phyloP scores from a whole-genome alignment of 2,329 filamentous ascomycete genomes.

The Colletotrichum graminicola region DNA sequence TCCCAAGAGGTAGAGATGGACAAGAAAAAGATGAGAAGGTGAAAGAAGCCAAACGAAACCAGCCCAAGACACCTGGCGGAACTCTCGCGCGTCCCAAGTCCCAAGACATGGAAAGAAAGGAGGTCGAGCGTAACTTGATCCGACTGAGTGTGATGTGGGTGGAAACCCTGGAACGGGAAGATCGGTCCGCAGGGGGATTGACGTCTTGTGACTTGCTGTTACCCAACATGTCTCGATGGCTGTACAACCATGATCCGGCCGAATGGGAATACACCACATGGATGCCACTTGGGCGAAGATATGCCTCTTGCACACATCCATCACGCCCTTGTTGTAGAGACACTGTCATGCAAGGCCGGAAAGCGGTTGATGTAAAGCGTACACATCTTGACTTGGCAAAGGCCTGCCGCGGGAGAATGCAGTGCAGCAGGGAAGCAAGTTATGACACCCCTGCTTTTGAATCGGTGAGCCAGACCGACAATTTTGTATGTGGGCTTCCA shows the following conservation, averaged over 20 bases:
- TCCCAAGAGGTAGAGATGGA: not conserved
- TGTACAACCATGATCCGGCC: constrained; percentile 31
- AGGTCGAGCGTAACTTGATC: constrained; percentile 18
- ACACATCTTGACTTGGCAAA: constrained; percentile 27
- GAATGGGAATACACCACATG: constrained; percentile 42
- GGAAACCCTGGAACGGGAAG: not conserved
- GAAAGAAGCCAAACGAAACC: not conserved
- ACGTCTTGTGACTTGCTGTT: constrained; percentile 24
- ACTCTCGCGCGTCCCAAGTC: not conserved
- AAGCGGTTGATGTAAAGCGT: constrained; percentile 10
- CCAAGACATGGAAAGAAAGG: not conserved
- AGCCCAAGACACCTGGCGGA: not conserved
- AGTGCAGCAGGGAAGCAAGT: constrained; percentile 20
- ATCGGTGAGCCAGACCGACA: constrained; percentile 36
- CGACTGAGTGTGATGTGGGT: constrained; percentile 5
- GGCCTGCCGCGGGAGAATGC: constrained; percentile 16
- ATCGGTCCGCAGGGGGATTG: constrained; percentile 17
- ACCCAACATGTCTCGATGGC: constrained; percentile 21
- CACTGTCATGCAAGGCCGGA: constrained; percentile 16
- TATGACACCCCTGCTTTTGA: constrained; percentile 23
- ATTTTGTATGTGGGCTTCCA: constrained; percentile 23
- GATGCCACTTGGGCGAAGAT: constrained; percentile 22
- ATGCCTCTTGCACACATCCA: constrained; percentile 7
- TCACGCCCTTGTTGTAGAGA: constrained; percentile 5
- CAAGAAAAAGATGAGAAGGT: not conserved